A percentile compares a stretch with the other conserved stretches of the same genome.
These are phyloP conservation scores for Lentinus polychrous DNA, from an alignment of 1,284 basidiomycete genomes.

Conservation along the genomic window DNA sequence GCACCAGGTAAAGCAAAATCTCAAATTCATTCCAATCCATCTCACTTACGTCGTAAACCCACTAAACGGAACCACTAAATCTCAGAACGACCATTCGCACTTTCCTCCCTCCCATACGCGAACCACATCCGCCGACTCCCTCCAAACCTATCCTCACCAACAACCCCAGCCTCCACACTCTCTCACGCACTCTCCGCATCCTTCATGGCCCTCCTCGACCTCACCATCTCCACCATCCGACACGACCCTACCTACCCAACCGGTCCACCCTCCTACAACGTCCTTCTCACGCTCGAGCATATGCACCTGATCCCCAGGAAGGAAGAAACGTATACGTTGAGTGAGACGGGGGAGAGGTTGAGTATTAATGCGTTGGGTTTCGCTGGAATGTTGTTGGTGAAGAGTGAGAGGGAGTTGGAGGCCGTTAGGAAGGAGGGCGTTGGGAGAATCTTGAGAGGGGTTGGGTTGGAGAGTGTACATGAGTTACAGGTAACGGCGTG, in stretches of 20 bases:
- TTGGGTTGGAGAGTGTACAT: constrained; percentile 58
- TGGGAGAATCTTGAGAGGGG: constrained; percentile 50
- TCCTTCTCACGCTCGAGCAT: constrained; percentile 77
- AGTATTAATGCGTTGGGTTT: constrained; percentile 83
- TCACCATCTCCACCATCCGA: constrained; percentile 70
- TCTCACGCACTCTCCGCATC: constrained; percentile 52
- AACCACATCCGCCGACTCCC: constrained; percentile 72
- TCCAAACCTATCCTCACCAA: constrained; percentile 34
- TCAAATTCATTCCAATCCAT: neutral
- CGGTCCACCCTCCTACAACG: constrained; percentile 73
- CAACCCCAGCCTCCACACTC: constrained; percentile 39
- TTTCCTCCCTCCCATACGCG: constrained; percentile 67
- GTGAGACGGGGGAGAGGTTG: constrained; percentile 46
- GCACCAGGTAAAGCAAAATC: constrained; percentile 47
- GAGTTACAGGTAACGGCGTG: constrained; percentile 40
- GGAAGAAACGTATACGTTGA: constrained; percentile 45
- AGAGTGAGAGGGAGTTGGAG: constrained; percentile 67
- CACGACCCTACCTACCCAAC: constrained; percentile 53
- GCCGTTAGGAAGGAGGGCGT: constrained; percentile 57
- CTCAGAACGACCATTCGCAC: constrained; percentile 66
- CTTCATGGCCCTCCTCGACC: constrained; percentile 73
- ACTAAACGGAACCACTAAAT: neutral
- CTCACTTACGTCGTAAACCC: constrained; percentile 1
- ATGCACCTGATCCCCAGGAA: constrained; percentile 77
- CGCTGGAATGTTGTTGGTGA: constrained; percentile 80